Conservation (phyloP, 306 rosid genomes). For the Medicago ruthenica region DNA sequence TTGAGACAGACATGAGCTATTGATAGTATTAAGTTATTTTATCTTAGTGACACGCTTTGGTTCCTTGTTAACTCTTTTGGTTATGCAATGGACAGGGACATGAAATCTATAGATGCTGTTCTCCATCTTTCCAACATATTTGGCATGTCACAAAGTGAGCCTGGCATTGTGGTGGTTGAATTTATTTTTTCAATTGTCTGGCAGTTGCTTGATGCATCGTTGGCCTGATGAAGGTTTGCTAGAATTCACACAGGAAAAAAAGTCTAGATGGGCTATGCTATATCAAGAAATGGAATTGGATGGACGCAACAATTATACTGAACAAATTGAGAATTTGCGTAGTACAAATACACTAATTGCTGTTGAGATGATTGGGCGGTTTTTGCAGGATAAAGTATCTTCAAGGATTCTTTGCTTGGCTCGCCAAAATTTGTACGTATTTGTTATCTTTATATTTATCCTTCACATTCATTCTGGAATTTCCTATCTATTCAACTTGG, state of each 20-base stretch:
- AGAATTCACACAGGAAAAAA: constrained; percentile 64
- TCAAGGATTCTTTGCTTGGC: constrained; percentile 81
- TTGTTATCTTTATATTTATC: constrained; percentile 32
- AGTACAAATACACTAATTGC: constrained; percentile 70
- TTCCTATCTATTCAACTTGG: constrained; percentile 1
- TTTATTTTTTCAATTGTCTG: constrained; percentile 79
- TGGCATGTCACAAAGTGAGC: constrained; percentile 71
- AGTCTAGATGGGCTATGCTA: constrained; percentile 68
- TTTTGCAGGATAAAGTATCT: constrained; percentile 70
- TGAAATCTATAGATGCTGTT: constrained; percentile 73
- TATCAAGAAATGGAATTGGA: constrained; percentile 86
- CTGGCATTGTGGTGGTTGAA: constrained; percentile 85
- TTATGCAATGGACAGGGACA: constrained; percentile 66
- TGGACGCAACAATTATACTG: constrained; percentile 52
- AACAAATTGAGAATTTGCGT: constrained; percentile 61
- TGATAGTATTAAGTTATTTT: background rate
- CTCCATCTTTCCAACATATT: constrained; percentile 77
- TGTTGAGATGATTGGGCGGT: constrained; percentile 78
- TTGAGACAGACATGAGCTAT: constrained; percentile 15
- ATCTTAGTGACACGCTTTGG: constrained; percentile 14
- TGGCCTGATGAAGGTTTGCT: constrained; percentile 89
- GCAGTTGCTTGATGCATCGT: constrained; percentile 91
- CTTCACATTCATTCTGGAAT: constrained; percentile 17
- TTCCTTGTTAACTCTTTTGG: constrained; percentile 45
- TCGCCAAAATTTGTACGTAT: constrained; percentile 73